Evolutionary conservation across 768 basidiomycete genomes (phyloP).

Genomic region (Psilocybe azurescens): DNA sequence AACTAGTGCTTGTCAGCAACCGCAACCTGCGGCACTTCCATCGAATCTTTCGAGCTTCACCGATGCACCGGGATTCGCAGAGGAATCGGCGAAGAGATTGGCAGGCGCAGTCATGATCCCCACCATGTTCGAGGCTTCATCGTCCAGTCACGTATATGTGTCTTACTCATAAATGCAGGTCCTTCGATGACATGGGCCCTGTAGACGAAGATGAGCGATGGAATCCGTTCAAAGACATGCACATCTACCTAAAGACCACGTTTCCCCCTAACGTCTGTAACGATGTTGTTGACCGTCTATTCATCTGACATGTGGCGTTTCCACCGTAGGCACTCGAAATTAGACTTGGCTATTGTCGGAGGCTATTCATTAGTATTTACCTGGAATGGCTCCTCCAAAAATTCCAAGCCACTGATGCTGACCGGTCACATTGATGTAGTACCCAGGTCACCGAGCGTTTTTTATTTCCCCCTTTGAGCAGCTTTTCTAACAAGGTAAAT

Average conservation of each 20-base stretch:
- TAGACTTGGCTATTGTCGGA: conserved; percentile 26
- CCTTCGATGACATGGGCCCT: conserved; percentile 37
- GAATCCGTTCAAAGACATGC: conserved; percentile 31
- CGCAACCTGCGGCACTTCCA: conserved; percentile 21
- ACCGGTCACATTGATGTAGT: conserved; percentile 36
- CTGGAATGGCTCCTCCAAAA: conserved; percentile 22
- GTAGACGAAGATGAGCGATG: conserved; percentile 31
- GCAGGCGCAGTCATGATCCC: conserved; percentile 34
- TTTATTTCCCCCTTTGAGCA: neutral
- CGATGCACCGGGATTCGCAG: conserved; percentile 26
- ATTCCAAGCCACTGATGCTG: conserved; percentile 33
- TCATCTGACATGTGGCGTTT: neutral
- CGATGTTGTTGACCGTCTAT: neutral
- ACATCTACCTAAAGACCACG: conserved; percentile 28
- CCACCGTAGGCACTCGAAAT: conserved; percentile 21
- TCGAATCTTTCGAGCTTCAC: conserved; percentile 28
- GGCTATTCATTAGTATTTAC: conserved; percentile 33
- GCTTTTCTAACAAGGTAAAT: conserved; percentile 1
- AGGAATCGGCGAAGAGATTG: conserved; percentile 25
- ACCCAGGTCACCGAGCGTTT: conserved; percentile 21
- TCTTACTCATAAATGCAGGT: conserved; percentile 19
- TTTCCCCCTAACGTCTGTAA: conserved; percentile 34
- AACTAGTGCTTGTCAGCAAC: conserved; percentile 23
- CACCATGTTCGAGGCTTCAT: conserved; percentile 26
- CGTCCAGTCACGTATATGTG: neutral